phyloP scores from a whole-genome alignment of 2,329 filamentous ascomycete species.

The Ceratocystis cacaofunesta region DNA sequence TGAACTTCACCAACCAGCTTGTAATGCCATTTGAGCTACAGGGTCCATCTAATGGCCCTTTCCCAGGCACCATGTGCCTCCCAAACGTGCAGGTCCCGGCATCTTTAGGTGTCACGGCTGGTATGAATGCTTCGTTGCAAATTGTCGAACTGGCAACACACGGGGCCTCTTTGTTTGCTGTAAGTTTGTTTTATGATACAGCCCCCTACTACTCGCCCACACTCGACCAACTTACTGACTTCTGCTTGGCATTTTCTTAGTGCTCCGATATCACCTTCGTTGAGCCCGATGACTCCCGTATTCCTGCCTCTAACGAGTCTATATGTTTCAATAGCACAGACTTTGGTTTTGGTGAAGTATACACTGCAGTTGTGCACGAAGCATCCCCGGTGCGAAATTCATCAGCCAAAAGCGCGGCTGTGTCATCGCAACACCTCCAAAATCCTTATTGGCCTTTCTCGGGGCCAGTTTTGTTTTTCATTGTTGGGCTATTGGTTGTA shows the following conservation, averaged over 20 bases:
- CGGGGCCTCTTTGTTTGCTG: conserved; percentile 58
- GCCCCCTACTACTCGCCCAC: not conserved
- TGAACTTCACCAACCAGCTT: conserved; percentile 47
- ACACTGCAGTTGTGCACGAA: conserved; percentile 24
- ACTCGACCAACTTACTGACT: not conserved
- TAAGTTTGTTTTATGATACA: conserved; percentile 28
- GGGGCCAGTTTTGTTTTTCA: not conserved
- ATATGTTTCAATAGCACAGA: conserved; percentile 67
- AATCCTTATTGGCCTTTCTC: not conserved
- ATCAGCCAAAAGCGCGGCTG: not conserved
- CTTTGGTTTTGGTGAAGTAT: conserved; percentile 54
- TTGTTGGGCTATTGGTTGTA: not conserved
- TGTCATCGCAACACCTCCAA: not conserved
- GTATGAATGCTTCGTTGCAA: conserved; percentile 69
- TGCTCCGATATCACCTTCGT: conserved; percentile 75
- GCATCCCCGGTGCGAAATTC: conserved; percentile 11
- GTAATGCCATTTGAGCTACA: conserved; percentile 57
- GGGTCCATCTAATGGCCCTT: conserved; percentile 57
- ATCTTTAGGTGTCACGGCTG: conserved; percentile 45
- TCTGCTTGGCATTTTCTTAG: conserved; percentile 27
- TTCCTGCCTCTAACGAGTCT: conserved; percentile 29
- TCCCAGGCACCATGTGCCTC: conserved; percentile 63
- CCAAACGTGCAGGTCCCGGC: conserved; percentile 60
- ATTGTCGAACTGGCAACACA: conserved; percentile 60
- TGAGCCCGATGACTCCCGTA: conserved; percentile 36